phyloP scores from a whole-genome alignment of 768 basidiomycete genomes.

The Leccinum olivaceopallidum region DNA sequence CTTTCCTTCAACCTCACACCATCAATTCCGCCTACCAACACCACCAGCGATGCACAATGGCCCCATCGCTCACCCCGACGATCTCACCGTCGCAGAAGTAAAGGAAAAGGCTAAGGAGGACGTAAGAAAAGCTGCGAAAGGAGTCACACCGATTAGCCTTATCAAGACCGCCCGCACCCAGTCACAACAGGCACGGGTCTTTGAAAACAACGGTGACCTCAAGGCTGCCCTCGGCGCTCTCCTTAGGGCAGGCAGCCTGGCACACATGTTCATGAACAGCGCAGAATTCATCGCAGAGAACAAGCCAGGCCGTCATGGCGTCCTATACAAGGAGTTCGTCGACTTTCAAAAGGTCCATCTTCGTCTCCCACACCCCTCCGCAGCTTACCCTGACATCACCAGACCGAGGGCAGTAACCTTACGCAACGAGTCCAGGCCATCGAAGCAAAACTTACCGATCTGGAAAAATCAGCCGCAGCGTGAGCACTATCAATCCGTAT shows the following conservation, averaged over 20 bases:
- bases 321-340: slow-evolving; percentile 60
- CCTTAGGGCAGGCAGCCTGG: slow-evolving; percentile 60
- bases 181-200: slow-evolving; percentile 48
- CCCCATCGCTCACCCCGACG: slow-evolving; percentile 22
- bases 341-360: slow-evolving; percentile 64
- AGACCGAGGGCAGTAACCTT: slow-evolving; percentile 42
- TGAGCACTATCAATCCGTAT: slow-evolving; percentile 22
- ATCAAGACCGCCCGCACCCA: slow-evolving; percentile 64
- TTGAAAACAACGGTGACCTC: slow-evolving; percentile 60
- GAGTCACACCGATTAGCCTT: slow-evolving; percentile 59
- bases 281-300: slow-evolving; percentile 55
- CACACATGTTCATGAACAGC: slow-evolving; percentile 59
- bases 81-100: slow-evolving; percentile 45
- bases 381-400: slow-evolving; percentile 17
- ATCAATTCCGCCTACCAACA: not conserved
- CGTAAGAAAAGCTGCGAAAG: slow-evolving; percentile 53
- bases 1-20: slow-evolving; percentile 16
- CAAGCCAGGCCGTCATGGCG: slow-evolving; percentile 49
- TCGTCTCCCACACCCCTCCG: slow-evolving; percentile 9
- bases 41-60: slow-evolving; percentile 44
- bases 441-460: slow-evolving; percentile 46
- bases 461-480: slow-evolving; percentile 41
- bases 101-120: slow-evolving; percentile 47
- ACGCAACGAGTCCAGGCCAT: slow-evolving; percentile 43
- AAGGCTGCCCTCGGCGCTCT: slow-evolving; percentile 59